Evolutionary conservation across 2,329 filamentous ascomycete species (phyloP).

Genomic region (Cercospora sp.): DNA sequence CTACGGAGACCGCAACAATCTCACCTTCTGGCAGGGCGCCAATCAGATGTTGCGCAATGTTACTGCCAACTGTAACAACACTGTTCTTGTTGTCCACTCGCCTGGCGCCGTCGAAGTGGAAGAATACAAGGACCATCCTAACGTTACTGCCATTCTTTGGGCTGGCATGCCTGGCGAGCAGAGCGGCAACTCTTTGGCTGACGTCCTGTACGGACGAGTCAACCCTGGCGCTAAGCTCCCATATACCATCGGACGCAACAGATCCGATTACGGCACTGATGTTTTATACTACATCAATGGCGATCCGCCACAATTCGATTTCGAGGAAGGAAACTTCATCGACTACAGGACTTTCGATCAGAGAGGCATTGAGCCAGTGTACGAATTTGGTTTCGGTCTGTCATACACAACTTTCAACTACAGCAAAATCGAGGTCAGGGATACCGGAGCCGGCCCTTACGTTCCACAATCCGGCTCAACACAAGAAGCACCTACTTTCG

Average conservation of each 20-base stretch:
- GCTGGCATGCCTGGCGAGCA: slow-evolving; percentile 54
- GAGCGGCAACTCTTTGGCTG: slow-evolving; percentile 29
- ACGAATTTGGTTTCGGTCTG: slow-evolving; percentile 54
- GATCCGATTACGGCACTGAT: slow-evolving; percentile 67
- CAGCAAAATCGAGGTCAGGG: slow-evolving; percentile 61
- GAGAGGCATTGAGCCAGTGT: slow-evolving; percentile 62
- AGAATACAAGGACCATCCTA: slow-evolving; percentile 73
- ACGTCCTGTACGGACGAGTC: slow-evolving; percentile 25
- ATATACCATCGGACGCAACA: slow-evolving; percentile 73
- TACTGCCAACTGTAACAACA: slow-evolving; percentile 46
- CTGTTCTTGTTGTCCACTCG: slow-evolving; percentile 82
- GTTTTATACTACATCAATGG: slow-evolving; percentile 66
- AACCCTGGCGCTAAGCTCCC: slow-evolving; percentile 27
- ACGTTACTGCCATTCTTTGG: slow-evolving; percentile 75
- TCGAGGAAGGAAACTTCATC: slow-evolving; percentile 76
- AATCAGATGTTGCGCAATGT: slow-evolving; percentile 33
- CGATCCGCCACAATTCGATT: slow-evolving; percentile 69
- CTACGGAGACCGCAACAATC: slow-evolving; percentile 86
- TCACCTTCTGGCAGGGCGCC: slow-evolving; percentile 30
- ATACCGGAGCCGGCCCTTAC: slow-evolving; percentile 54
- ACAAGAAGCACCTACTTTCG: slow-evolving; percentile 62
- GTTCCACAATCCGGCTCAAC: slow-evolving; percentile 62
- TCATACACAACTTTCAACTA: slow-evolving; percentile 79
- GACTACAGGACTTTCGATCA: slow-evolving; percentile 77
- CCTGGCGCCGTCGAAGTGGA: slow-evolving; percentile 82